Percentiles rank a stretch among this genome's conserved stretches.
phyloP scores from a whole-genome alignment of 768 basidiomycete genomes.

The Phanerochaete carnosa region DNA sequence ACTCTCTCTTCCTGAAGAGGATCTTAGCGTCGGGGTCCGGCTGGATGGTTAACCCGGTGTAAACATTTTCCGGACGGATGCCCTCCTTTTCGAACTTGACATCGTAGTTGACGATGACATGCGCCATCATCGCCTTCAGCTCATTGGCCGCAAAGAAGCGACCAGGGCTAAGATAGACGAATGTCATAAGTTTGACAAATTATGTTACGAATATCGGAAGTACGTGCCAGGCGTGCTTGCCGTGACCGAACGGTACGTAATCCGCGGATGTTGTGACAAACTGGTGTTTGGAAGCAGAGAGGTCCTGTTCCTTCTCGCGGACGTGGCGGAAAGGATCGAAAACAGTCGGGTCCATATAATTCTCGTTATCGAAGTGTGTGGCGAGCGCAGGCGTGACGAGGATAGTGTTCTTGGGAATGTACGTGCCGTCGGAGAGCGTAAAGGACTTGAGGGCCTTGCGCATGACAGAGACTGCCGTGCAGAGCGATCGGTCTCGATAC shows the following conservation, averaged over 20 bases:
- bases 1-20: constrained; percentile 31
- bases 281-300: neutral
- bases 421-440: constrained; percentile 33
- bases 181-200: neutral
- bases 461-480: constrained; percentile 14
- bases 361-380: constrained; percentile 22
- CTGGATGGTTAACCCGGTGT: neutral
- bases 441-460: constrained; percentile 30
- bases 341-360: constrained; percentile 17
- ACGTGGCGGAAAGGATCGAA: constrained; percentile 51
- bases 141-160: constrained; percentile 8
- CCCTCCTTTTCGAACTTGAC: constrained; percentile 9
- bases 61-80: neutral
- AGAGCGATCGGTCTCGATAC: neutral
- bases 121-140: constrained; percentile 8
- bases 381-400: constrained; percentile 15
- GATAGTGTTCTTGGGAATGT: constrained; percentile 21
- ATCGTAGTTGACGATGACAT: constrained; percentile 4
- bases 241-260: constrained; percentile 7
- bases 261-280: constrained; percentile 1
- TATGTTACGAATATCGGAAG: neutral
- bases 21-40: constrained; percentile 22
- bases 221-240: constrained; percentile 10
- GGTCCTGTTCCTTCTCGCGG: neutral
- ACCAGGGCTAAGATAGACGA: neutral